phyloP scores from a whole-genome alignment of 306 rosid genomes.

The Abrus pulchellus region DNA sequence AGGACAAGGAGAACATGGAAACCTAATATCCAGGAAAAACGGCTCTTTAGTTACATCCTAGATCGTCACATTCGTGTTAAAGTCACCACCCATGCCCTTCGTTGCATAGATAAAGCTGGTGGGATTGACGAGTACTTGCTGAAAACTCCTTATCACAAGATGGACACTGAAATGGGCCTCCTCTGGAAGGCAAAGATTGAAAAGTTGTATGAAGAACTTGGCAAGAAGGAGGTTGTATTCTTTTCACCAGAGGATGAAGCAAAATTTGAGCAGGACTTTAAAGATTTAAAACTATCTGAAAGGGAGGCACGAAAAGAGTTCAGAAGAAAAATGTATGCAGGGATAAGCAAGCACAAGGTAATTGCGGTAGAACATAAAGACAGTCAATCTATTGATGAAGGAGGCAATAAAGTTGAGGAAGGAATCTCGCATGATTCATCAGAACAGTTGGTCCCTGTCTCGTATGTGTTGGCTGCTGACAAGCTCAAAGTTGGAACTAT shows the following conservation, averaged over 20 bases:
- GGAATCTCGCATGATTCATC: conserved; percentile 48
- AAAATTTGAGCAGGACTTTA: conserved; percentile 70
- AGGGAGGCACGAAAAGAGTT: conserved; percentile 69
- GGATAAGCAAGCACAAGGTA: conserved; percentile 59
- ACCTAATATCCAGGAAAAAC: conserved; percentile 92
- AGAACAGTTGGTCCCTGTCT: conserved; percentile 58
- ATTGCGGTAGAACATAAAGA: conserved; percentile 48
- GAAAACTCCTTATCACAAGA: conserved; percentile 88
- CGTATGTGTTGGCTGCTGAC: conserved; percentile 54
- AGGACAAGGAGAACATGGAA: conserved; percentile 94
- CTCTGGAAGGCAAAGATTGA: conserved; percentile 93
- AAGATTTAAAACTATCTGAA: conserved; percentile 71
- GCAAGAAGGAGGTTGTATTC: conserved; percentile 75
- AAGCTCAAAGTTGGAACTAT: conserved; percentile 49
- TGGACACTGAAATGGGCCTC: conserved; percentile 93
- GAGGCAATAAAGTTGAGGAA: conserved; percentile 31
- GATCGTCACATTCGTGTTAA: conserved; percentile 89
- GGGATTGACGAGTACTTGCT: conserved; percentile 95
- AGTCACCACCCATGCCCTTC: conserved; percentile 91
- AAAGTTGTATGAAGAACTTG: conserved; percentile 76
- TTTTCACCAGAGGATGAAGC: conserved; percentile 77
- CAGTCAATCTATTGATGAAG: conserved; percentile 49
- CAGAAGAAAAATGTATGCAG: conserved; percentile 62
- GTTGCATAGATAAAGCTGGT: conserved; percentile 94
- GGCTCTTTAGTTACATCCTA: conserved; percentile 89